These are phyloP conservation scores for Lachancea cidri DNA, from an alignment of 805 yeast species.

Conservation along the genomic window DNA sequence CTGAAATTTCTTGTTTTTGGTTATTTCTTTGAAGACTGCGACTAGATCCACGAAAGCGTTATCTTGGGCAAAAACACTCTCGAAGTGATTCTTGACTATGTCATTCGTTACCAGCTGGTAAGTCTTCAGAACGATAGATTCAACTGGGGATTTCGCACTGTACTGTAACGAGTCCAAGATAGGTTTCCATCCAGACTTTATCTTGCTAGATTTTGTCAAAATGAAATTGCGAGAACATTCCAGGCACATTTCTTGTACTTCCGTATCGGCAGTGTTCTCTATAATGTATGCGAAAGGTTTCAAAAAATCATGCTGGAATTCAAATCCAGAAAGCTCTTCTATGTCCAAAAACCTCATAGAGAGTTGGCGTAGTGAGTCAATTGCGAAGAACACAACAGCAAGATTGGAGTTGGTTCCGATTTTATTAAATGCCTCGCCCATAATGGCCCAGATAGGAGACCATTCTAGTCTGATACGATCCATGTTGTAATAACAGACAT, in stretches of 20 bases:
- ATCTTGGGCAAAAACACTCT: slow-evolving; percentile 63
- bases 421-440: slow-evolving; percentile 82
- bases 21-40: slow-evolving; percentile 70
- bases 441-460: slow-evolving; percentile 91
- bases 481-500: slow-evolving; percentile 97
- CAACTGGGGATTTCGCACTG: slow-evolving; percentile 57
- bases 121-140: slow-evolving; percentile 56
- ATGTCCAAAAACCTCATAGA: slow-evolving; percentile 88
- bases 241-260: slow-evolving; percentile 81
- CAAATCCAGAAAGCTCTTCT: slow-evolving; percentile 92
- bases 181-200: slow-evolving; percentile 93
- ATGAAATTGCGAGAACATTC: slow-evolving; percentile 88
- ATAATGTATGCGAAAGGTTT: slow-evolving; percentile 84
- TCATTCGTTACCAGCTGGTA: slow-evolving; percentile 52
- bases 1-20: slow-evolving; percentile 81
- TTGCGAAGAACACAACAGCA: slow-evolving; percentile 79
- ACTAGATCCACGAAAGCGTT: slow-evolving; percentile 57
- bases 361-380: slow-evolving; percentile 89
- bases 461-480: slow-evolving; percentile 92
- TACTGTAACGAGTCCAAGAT: slow-evolving; percentile 72
- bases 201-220: slow-evolving; percentile 61
- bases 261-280: slow-evolving; percentile 56
- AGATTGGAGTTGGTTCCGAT: slow-evolving; percentile 78
- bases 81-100: slow-evolving; percentile 58
- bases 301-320: slow-evolving; percentile 89